A percentile compares a stretch with the other conserved stretches of the same genome.
Evolutionary conservation across 2,329 filamentous ascomycete species (phyloP).

Genomic region (Sclerotiophoma versabilis): DNA sequence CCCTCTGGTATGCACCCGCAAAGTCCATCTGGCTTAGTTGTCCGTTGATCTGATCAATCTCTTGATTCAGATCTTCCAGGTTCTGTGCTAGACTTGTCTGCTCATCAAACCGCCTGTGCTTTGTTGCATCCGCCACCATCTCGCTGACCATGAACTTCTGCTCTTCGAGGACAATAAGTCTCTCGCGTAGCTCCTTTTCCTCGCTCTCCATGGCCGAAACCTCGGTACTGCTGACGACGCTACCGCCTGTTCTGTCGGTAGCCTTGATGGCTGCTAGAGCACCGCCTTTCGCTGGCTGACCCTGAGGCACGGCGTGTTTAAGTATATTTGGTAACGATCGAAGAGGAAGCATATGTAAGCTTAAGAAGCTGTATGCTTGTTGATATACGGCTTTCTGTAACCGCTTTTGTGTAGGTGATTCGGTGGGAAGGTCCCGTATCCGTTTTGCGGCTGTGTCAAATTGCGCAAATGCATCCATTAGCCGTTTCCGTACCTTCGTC

Average conservation of each 20-base stretch:
- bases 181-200: constrained; percentile 81
- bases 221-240: constrained; percentile 62
- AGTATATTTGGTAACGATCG: constrained; percentile 60
- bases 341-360: constrained; percentile 88
- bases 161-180: constrained; percentile 85
- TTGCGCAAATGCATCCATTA: constrained; percentile 88
- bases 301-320: constrained; percentile 63
- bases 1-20: constrained; percentile 56
- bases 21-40: constrained; percentile 73
- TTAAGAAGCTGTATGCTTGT: constrained; percentile 82
- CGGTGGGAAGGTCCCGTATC: constrained; percentile 78
- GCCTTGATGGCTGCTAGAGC: constrained; percentile 68
- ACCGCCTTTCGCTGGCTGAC: constrained; percentile 47
- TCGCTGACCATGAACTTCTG: constrained; percentile 87
- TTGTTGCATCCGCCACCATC: constrained; percentile 81
- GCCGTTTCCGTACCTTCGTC: constrained; percentile 84
- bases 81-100: constrained; percentile 81
- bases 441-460: constrained; percentile 84
- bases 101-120: constrained; percentile 83
- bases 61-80: constrained; percentile 78
- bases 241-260: constrained; percentile 61
- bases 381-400: constrained; percentile 84
- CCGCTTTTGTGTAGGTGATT: constrained; percentile 73
- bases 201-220: constrained; percentile 77
- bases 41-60: constrained; percentile 73